phyloP scores from a whole-genome alignment of 352 stramenopile species.

The Plasmopara muralis region DNA sequence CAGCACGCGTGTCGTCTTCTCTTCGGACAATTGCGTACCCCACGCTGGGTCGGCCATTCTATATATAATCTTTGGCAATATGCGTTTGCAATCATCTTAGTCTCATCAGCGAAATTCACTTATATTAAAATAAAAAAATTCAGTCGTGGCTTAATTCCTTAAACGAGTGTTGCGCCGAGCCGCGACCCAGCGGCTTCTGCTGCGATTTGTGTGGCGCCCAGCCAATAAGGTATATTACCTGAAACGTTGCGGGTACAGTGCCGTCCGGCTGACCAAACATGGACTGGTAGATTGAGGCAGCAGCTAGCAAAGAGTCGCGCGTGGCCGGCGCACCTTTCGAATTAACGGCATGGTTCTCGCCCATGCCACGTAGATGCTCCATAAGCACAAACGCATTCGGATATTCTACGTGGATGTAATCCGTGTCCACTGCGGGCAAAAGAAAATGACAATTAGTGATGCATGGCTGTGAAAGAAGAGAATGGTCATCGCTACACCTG shows the following conservation, averaged over 20 bases:
- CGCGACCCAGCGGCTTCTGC: conserved; percentile 84
- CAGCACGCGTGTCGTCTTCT: conserved; percentile 23
- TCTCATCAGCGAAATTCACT: too few relatives aligned
- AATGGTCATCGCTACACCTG: conserved; percentile 27
- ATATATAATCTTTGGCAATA: conserved; percentile 1
- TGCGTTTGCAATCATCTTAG: conserved; percentile 5
- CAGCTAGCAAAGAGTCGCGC: conserved; percentile 90
- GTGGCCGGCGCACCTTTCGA: conserved; percentile 55
- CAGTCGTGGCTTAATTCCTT: conserved; percentile 49
- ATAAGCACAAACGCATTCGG: conserved; percentile 93
- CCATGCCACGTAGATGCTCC: conserved; percentile 94
- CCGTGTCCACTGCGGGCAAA: conserved; percentile 87
- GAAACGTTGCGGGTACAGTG: conserved; percentile 91
- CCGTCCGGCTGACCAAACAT: conserved; percentile 87
- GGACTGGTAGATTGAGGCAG: conserved; percentile 92
- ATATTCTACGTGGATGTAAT: conserved; percentile 93
- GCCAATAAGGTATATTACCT: conserved; percentile 98
- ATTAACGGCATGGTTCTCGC: conserved; percentile 90
- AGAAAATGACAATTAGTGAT: conserved; percentile 1
- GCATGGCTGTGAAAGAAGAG: background rate
- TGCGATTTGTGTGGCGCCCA: conserved; percentile 95
- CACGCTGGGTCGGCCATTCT: conserved; percentile 27
- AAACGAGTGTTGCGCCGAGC: conserved; percentile 68
- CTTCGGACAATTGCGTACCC: conserved; percentile 20
- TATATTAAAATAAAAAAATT: background rate